These are phyloP conservation scores for Petunia secreta DNA, from an alignment of 257 asterid species.

Conservation along the genomic window DNA sequence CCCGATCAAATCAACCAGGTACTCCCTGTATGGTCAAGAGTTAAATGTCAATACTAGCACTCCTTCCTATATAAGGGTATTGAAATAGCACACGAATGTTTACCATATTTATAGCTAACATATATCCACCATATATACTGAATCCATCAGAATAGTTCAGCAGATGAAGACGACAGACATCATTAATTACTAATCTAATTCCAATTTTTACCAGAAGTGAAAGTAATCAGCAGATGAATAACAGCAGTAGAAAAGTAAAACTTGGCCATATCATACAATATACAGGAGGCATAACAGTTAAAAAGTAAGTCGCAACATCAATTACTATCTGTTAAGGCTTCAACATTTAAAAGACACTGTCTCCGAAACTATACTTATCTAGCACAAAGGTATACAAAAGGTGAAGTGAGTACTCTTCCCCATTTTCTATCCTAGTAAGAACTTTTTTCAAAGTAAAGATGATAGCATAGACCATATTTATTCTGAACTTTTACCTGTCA, in stretches of 20 bases:
- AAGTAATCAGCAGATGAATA: neutral
- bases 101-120: neutral
- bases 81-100: neutral
- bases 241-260: constrained; percentile 14
- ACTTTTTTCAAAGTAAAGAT: neutral
- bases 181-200: neutral
- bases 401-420: constrained; percentile 14
- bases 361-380: neutral
- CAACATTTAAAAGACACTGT: neutral
- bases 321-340: neutral
- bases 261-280: constrained; percentile 10
- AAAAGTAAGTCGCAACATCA: neutral
- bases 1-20: constrained; percentile 83
- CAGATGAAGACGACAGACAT: neutral
- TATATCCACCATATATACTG: constrained; percentile 4
- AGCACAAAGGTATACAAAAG: constrained; percentile 17
- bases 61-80: constrained; percentile 1
- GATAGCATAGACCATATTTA: constrained; percentile 1
- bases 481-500: constrained; percentile 65
- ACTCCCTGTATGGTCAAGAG: constrained; percentile 71
- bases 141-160: constrained; percentile 10
- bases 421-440: constrained; percentile 14
- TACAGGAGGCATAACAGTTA: constrained; percentile 3
- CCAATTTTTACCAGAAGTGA: constrained; percentile 9
- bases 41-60: constrained; percentile 10